Evolutionary conservation across 1,139 yeast genomes (phyloP), one percentile per base, ranked within the genome.

Genomic region (Kurtzmaniella quercitrusa): DNA sequence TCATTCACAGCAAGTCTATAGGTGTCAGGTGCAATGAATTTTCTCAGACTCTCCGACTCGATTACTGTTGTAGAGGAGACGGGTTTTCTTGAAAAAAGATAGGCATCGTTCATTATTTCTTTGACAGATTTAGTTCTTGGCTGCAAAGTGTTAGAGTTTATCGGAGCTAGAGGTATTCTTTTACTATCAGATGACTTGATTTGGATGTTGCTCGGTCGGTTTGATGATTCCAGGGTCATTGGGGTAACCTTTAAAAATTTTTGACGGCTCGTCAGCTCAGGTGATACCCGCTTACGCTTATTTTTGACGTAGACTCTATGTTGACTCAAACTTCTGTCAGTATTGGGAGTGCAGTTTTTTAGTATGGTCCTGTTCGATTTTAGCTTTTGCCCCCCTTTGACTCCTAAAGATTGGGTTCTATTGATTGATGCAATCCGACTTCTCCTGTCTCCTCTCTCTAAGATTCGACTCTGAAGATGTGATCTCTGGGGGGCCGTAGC

Each of bases 21-120:
- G 14, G 5, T 27, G 14, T 6, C 12, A n/a, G 31, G 14, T 36
- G 39, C 46, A 3, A 58, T 41, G 38, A 48, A 60, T 16, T 45
- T 50, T 3, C 49, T 51, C 2, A 54, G 50, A 44, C 70, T 68
- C 45, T 70, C 76, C 0, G 65, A 73, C 51, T 73, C 78, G 44
- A 66, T 55, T 0, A 53, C 64, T 0, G 66, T 62, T 1, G 77
- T 71, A 25, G 59, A 55, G 21, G 54, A 52, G n/a, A 47, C 45
- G 0, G 75, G 75, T 12, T 53, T 50, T 43, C 73, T 57, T 50
- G 54, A 62, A 46, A 59, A 66, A 10, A 52, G 48, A 40, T 58
- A 61, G 21, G 51, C 49, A 38, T 48, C 41, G 16, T 40, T 49
- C 31, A 50, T 45, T 3, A 49, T 15, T 8, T 54, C 55, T 34